Base-by-base conservation (phyloP, 345 rosid genomes). In the Citrus trifoliata region DNA sequence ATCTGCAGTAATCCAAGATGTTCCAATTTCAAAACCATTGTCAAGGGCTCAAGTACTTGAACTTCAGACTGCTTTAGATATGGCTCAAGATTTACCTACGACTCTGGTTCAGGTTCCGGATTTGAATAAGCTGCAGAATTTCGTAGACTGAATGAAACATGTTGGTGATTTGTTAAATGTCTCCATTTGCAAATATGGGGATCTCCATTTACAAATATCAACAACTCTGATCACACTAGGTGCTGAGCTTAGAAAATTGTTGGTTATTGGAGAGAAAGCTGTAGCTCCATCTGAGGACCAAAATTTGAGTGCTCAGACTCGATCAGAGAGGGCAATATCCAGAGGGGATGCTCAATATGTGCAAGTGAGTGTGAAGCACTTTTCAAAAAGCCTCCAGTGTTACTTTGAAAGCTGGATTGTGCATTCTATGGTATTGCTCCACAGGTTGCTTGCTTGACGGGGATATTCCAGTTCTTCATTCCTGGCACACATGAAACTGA, bases 381-480 rank as follows among this genome's bases (percentile, higher is more conserved):
- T 94, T n/a, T 88, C 90, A 40, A 95, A 92, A 87, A 94, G 95
- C 56, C 97, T 95, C 67, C 98, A 91, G 22, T 92, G 95, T 88
- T 94, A 94, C 71, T 70, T 90, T 30, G 91, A 24, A 95, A 90
- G 83, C 97, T 97, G 6, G 98, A 94, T 77, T 89, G 92, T 42
- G 89, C 97, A 73, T 95, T 95, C 83, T 92, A 91, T 74, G 99
- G 98, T 78, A 94, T 94, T 82, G 92, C 89, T 74, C 84, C 82
- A 3, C 88, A 89, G 67, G 95, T 92, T 77, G 83, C 90, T 73
- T 94, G 95, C 89, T 85, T 95, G 87, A 90, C 92, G 0, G 93
- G 93, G 74, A 89, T 95, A 79, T 95, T 95, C 89, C 98, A 95
- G 89, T 95, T 95, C 88, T 88, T 93, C 88, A 75, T 93, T 81